Base-by-base conservation (phyloP, 139 green algal genomes). In the Medakamo hakoo region DNA sequence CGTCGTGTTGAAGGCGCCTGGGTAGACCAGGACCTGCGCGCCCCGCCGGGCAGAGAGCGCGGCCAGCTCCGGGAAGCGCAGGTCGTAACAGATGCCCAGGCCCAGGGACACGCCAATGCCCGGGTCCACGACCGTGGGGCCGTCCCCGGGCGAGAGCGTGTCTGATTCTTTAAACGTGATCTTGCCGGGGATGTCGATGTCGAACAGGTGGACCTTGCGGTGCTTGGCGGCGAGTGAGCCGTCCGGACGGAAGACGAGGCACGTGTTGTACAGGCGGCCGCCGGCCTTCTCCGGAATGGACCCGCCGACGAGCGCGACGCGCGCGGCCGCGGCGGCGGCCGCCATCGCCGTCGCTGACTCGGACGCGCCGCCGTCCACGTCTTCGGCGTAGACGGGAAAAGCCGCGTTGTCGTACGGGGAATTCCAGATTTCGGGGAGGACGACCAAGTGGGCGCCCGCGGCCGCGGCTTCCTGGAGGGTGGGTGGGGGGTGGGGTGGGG, bases 131-230 rank as follows among this genome's bases (percentile, higher is more conserved):
- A 95, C 78, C 1, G 88, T 93, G 27, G 78, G 67, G 0, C 27
- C 66, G 27, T 83, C 59, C 9, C 40, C 9, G 40, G 78, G 68
- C 2, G 80, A 88, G 23, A 98, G 75, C 18, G 86, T 96, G 24
- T 91, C 72, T 2, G 80, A 92, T 77, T 98, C 92, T 68, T 87
- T 94, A 81, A 98, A 98, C 0, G 82, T 94, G 62, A 98, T 94
- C 65, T 95, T 91, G 28, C 92, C 92, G 1, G 92, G 92, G 40
- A 98, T 98, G 80, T 98, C 86, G 27, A 98, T 97, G 77, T 98
- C 92, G 78, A 98, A 98, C 5, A 98, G 74, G 65, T 98, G 92
- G 57, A 88, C 72, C 84, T 96, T 92, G 24, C 77, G 68, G 76
- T 96, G 84, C 61, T 83, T 88, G 0, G 77, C 92, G n/a, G 95